Conservation (phyloP, 192 early-diverging fungal genomes). For the Glomus cerebriforme region DNA sequence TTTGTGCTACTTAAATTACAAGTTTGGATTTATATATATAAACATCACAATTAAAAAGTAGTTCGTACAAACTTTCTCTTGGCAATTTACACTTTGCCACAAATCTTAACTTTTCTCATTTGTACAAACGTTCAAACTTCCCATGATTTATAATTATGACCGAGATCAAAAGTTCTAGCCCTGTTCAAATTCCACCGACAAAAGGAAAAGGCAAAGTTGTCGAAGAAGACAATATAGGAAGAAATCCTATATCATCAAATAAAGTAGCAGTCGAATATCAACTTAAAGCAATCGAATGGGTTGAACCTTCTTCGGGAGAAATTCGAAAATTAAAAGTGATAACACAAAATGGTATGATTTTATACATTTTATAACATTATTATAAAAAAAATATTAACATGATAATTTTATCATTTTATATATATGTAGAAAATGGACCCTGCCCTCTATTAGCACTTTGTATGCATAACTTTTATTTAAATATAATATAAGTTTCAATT, state of each 20-base stretch:
- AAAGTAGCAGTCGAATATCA: conserved; percentile 56
- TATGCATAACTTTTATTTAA: not conserved
- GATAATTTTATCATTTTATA: not conserved
- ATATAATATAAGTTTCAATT: not conserved
- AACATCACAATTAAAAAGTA: no score
- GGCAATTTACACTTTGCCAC: no score
- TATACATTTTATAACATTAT: not conserved
- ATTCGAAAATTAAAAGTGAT: conserved; percentile 67
- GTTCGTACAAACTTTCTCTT: no score
- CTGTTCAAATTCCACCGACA: not conserved
- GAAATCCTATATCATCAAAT: not conserved
- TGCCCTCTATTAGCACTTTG: conserved; percentile 85
- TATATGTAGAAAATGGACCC: conserved; percentile 77
- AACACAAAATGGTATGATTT: conserved; percentile 75
- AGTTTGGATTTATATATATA: no score
- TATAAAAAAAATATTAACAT: no score
- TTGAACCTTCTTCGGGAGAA: conserved; percentile 53
- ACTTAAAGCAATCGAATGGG: conserved; percentile 74
- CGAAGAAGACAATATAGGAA: not conserved
- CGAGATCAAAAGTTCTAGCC: not conserved
- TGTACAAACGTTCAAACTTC: no score
- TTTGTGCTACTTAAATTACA: no score
- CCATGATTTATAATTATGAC: not conserved
- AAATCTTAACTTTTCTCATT: no score
- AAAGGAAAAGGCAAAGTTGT: conserved; percentile 24